A percentile compares a stretch with the other conserved stretches of the same genome.
These are phyloP conservation scores for Lecanicillium sp. DNA, from an alignment of 2,329 filamentous ascomycete species.

Conservation along the genomic window DNA sequence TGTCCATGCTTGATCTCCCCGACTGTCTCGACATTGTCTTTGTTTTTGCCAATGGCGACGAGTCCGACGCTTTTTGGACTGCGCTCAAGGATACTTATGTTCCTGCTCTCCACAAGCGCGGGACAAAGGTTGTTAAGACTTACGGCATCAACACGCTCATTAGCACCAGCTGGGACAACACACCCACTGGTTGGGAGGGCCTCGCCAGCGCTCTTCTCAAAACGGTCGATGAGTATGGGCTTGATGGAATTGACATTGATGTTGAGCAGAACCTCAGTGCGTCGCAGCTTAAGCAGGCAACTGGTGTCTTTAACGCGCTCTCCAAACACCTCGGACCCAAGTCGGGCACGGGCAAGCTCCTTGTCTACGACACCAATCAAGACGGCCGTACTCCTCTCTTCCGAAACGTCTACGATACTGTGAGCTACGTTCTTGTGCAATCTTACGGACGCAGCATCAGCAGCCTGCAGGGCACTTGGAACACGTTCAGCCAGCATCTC, in stretches of 20 bases:
- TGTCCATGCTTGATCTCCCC: conserved; percentile 10
- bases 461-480: conserved; percentile 5
- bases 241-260: conserved; percentile 13
- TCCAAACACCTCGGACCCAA: conserved; percentile 11
- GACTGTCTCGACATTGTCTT: conserved; percentile 14
- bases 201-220: conserved; percentile 2
- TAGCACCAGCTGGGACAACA: background rate
- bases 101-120: background rate
- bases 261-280: conserved; percentile 3
- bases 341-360: conserved; percentile 10
- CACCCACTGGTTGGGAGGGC: background rate
- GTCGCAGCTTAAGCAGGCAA: conserved; percentile 5
- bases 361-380: conserved; percentile 12
- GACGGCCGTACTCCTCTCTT: conserved; percentile 8
- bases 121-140: conserved; percentile 8
- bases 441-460: conserved; percentile 12
- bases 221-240: background rate
- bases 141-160: conserved; percentile 5
- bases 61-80: background rate
- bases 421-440: conserved; percentile 12
- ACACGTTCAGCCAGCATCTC: conserved; percentile 7
- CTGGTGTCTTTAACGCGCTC: conserved; percentile 10
- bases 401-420: conserved; percentile 5
- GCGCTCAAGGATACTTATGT: conserved; percentile 6
- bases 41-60: conserved; percentile 9